These are phyloP conservation scores for Delphinella strobiligena DNA, from an alignment of 2,329 filamentous ascomycete species.

Conservation along the genomic window DNA sequence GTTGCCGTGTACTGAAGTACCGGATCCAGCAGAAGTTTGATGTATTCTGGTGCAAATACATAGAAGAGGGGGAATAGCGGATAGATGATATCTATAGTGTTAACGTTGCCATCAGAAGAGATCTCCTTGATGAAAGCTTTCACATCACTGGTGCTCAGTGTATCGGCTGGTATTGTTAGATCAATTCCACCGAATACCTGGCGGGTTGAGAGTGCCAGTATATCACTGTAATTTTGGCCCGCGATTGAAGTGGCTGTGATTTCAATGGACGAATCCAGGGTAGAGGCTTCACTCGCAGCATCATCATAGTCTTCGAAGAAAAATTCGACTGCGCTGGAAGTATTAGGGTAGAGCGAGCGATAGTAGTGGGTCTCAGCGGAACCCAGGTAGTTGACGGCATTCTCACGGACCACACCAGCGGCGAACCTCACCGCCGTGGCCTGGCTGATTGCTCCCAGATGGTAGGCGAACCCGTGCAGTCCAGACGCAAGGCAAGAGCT, in stretches of 20 bases:
- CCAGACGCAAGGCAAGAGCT: slow-evolving; percentile 16
- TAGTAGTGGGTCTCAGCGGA: slow-evolving; percentile 11
- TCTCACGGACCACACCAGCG: slow-evolving; percentile 28
- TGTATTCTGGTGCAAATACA: slow-evolving; percentile 29
- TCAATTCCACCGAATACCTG: slow-evolving; percentile 32
- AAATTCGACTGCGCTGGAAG: slow-evolving; percentile 22
- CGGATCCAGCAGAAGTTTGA: slow-evolving; percentile 32
- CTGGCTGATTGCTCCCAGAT: slow-evolving; percentile 22
- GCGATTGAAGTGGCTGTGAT: slow-evolving; percentile 20
- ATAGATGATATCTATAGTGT: slow-evolving; percentile 33
- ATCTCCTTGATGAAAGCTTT: slow-evolving; percentile 32
- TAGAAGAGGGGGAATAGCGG: slow-evolving; percentile 32
- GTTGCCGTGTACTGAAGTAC: slow-evolving; percentile 27
- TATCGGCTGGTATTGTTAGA: slow-evolving; percentile 24
- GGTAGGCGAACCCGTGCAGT: slow-evolving; percentile 27
- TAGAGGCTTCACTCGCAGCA: slow-evolving; percentile 23
- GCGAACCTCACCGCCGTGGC: slow-evolving; percentile 26
- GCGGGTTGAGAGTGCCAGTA: slow-evolving; percentile 28
- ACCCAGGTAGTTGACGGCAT: slow-evolving; percentile 30
- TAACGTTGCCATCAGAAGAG: slow-evolving; percentile 28
- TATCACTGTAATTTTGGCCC: slow-evolving; percentile 29
- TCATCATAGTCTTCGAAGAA: slow-evolving; percentile 29
- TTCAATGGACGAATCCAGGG: slow-evolving; percentile 12
- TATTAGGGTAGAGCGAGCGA: slow-evolving; percentile 26
- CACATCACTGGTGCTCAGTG: slow-evolving; percentile 20